These are phyloP conservation scores for Botrytis fragariae DNA, from an alignment of 2,329 filamentous ascomycete genomes.

Conservation along the genomic window DNA sequence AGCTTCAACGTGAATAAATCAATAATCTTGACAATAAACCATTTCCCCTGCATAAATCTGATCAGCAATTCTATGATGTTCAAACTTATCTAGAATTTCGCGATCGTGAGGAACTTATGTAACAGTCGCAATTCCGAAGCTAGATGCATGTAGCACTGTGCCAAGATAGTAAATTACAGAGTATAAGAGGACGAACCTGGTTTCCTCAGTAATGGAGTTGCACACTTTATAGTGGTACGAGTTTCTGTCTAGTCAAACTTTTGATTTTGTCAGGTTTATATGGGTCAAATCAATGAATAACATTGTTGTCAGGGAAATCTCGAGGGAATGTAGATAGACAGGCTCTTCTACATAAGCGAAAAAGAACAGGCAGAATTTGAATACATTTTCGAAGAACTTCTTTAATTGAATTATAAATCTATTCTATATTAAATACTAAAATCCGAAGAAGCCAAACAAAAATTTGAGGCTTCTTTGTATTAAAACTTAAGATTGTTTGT, in stretches of 20 bases:
- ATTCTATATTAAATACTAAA: too few species aligned
- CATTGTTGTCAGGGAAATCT: neutral
- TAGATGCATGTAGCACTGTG: neutral
- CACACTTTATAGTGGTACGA: neutral
- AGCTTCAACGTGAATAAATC: neutral
- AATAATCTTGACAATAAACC: neutral
- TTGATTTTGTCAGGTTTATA: neutral
- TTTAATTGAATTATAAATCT: too few species aligned
- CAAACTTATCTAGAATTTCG: neutral
- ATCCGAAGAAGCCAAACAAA: too few species aligned
- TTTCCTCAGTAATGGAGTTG: neutral
- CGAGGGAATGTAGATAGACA: neutral
- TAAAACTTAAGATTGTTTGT: fast-evolving
- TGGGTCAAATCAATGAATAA: neutral
- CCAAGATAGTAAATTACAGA: neutral
- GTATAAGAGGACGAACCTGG: neutral
- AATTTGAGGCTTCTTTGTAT: too few species aligned
- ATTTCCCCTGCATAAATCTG: neutral
- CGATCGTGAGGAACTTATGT: neutral
- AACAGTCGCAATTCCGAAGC: neutral
- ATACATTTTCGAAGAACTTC: too few species aligned
- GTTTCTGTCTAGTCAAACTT: neutral
- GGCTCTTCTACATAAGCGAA: too few species aligned
- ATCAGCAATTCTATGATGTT: neutral
- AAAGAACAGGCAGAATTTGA: too few species aligned